Evolutionary conservation across 495 filamentous ascomycete genomes (phyloP).

Genomic region (Penicillium verhagenii): DNA sequence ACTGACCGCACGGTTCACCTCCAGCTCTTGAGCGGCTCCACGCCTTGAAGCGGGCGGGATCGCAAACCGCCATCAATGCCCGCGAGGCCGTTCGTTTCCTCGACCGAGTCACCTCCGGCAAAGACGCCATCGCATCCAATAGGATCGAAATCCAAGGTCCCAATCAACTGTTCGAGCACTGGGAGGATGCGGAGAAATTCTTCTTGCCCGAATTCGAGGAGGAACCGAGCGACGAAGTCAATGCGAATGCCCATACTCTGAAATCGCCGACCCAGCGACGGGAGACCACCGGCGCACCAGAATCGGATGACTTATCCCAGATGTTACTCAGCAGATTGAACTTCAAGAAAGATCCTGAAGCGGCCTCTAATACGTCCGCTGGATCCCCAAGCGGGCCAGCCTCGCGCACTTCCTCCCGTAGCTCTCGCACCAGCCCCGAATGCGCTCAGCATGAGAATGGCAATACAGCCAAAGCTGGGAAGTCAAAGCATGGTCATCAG

Average conservation of each 20-base stretch:
- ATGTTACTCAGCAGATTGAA: conserved; percentile 54
- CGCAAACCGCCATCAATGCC: conserved; percentile 58
- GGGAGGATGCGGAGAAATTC: conserved; percentile 63
- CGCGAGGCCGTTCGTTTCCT: conserved; percentile 64
- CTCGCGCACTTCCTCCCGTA: conserved; percentile 49
- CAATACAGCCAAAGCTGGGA: conserved; percentile 18
- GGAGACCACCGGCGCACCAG: conserved; percentile 12
- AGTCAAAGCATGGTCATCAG: conserved; percentile 29
- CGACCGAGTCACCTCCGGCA: conserved; percentile 59
- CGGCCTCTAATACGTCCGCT: conserved; percentile 47
- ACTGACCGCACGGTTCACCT: conserved; percentile 8
- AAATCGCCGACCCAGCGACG: conserved; percentile 10
- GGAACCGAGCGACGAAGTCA: conserved; percentile 24
- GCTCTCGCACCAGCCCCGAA: conserved; percentile 50
- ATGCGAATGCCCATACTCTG: conserved; percentile 7
- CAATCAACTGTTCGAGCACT: conserved; percentile 56
- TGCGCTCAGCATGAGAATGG: conserved; percentile 39
- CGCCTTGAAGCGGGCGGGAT: conserved; percentile 56
- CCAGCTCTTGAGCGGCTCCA: conserved; percentile 57
- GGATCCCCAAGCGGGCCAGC: conserved; percentile 45
- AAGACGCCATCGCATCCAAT: conserved; percentile 47
- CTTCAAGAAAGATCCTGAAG: conserved; percentile 48
- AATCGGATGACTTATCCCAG: conserved; percentile 45
- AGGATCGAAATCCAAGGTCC: conserved; percentile 54
- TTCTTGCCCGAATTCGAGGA: conserved; percentile 54